Evolutionary conservation across 768 basidiomycete genomes (phyloP).

Genomic region (Gyrodon lividus): DNA sequence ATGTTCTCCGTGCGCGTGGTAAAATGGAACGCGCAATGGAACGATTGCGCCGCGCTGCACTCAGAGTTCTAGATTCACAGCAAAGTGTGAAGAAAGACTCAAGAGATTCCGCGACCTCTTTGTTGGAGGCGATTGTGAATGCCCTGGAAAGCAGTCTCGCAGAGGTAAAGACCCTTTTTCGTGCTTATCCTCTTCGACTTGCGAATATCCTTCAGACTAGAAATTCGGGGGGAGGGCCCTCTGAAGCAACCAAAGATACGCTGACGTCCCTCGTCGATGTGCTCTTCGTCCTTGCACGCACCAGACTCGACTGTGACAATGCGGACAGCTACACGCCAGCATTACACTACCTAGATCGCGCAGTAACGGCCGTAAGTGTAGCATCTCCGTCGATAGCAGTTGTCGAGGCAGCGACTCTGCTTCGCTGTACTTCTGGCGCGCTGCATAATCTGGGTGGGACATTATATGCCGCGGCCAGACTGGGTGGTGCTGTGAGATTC

Average conservation of each 20-base stretch:
- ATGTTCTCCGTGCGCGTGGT: constrained; percentile 35
- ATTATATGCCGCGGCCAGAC: constrained; percentile 64
- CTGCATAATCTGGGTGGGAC: constrained; percentile 67
- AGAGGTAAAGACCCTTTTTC: constrained; percentile 25
- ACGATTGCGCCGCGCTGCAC: constrained; percentile 48
- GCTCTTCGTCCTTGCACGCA: constrained; percentile 52
- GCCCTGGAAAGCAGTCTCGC: constrained; percentile 31
- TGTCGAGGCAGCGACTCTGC: constrained; percentile 46
- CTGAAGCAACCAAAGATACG: constrained; percentile 33
- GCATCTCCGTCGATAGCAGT: constrained; percentile 1
- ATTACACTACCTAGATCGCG: constrained; percentile 47
- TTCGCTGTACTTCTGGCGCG: constrained; percentile 70
- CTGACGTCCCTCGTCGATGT: constrained; percentile 53
- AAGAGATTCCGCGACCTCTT: constrained; percentile 13
- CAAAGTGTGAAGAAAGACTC: constrained; percentile 9
- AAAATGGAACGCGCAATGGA: constrained; percentile 66
- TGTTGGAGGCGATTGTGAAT: constrained; percentile 39
- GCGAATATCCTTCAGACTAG: constrained; percentile 3
- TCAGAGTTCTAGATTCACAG: constrained; percentile 45
- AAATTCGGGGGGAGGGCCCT: neutral
- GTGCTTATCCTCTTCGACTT: neutral
- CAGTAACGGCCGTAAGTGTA: constrained; percentile 29
- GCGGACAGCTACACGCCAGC: constrained; percentile 46
- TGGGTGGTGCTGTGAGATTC: constrained; percentile 68
- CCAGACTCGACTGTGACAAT: constrained; percentile 38